A percentile compares a stretch with the other conserved stretches of the same genome.
phyloP scores from a whole-genome alignment of 2,329 filamentous ascomycete genomes.

The Alternaria sp. region DNA sequence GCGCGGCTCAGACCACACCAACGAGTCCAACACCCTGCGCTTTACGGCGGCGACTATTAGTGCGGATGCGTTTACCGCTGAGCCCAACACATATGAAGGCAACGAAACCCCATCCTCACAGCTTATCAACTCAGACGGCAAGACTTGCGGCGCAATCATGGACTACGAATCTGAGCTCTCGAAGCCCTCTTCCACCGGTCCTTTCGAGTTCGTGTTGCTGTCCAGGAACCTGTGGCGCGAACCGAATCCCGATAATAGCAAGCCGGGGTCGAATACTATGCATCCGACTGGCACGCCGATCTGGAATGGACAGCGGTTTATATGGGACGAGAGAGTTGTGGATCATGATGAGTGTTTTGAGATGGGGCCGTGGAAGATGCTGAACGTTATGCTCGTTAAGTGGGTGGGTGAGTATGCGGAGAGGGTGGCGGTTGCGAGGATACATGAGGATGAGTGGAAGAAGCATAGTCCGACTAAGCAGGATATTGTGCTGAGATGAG shows the following conservation, averaged over 20 bases:
- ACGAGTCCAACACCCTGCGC: constrained; percentile 30
- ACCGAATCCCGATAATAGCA: constrained; percentile 15
- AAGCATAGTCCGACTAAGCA: constrained; percentile 21
- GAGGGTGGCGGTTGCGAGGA: constrained; percentile 39
- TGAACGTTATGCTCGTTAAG: constrained; percentile 43
- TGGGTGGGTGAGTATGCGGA: constrained; percentile 35
- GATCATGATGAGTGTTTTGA: constrained; percentile 33
- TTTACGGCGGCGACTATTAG: constrained; percentile 35
- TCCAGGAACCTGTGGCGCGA: constrained; percentile 35
- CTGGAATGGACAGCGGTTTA: constrained; percentile 35
- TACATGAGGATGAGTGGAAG: constrained; percentile 43
- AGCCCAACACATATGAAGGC: constrained; percentile 30
- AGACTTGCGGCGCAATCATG: constrained; percentile 43
- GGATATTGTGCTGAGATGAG: constrained; percentile 35
- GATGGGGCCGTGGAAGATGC: constrained; percentile 39
- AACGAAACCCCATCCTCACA: constrained; percentile 33
- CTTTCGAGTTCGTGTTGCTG: constrained; percentile 38
- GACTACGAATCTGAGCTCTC: constrained; percentile 31
- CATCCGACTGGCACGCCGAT: constrained; percentile 44
- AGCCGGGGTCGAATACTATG: constrained; percentile 21
- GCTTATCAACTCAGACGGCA: constrained; percentile 26
- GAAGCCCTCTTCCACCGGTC: constrained; percentile 20
- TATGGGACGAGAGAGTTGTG: constrained; percentile 35
- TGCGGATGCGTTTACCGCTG: constrained; percentile 31
- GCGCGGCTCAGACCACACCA: constrained; percentile 21